A percentile compares a stretch with the other conserved stretches of the same genome.
Evolutionary conservation across 202 grass and related monocot species (phyloP).

Genomic region (Setaria italica): DNA sequence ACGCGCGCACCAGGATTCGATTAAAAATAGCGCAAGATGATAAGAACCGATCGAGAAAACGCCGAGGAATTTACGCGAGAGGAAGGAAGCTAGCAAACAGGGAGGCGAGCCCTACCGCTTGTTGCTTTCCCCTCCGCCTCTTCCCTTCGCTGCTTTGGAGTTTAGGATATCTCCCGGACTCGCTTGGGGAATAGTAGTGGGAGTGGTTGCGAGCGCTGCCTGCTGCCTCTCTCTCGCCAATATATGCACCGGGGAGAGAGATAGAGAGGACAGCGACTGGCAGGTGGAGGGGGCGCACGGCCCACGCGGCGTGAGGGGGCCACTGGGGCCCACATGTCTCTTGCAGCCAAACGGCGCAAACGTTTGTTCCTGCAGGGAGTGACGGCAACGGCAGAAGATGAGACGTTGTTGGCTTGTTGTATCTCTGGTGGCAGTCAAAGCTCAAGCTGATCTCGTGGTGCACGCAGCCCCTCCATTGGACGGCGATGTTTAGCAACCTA

Average conservation of each 20-base stretch:
- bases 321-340: neutral
- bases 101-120: constrained; percentile 43
- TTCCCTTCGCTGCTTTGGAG: constrained; percentile 30
- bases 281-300: neutral
- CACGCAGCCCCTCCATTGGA: no score
- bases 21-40: constrained; percentile 36
- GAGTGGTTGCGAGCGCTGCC: constrained; percentile 50
- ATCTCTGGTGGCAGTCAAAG: no score
- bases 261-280: neutral
- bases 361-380: no score
- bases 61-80: constrained; percentile 20
- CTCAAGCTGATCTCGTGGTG: no score
- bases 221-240: constrained; percentile 2
- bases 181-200: constrained; percentile 4
- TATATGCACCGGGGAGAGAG: constrained; percentile 35
- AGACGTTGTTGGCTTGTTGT: no score
- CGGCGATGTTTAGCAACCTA: no score
- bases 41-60: neutral
- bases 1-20: neutral
- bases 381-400: no score
- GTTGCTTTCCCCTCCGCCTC: constrained; percentile 49
- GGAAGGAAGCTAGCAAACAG: no score
- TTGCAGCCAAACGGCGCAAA: neutral
- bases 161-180: constrained; percentile 36
- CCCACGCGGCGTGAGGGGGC: neutral